Conservation (phyloP, 495 filamentous ascomycete genomes). For the Parmelia sp. region DNA sequence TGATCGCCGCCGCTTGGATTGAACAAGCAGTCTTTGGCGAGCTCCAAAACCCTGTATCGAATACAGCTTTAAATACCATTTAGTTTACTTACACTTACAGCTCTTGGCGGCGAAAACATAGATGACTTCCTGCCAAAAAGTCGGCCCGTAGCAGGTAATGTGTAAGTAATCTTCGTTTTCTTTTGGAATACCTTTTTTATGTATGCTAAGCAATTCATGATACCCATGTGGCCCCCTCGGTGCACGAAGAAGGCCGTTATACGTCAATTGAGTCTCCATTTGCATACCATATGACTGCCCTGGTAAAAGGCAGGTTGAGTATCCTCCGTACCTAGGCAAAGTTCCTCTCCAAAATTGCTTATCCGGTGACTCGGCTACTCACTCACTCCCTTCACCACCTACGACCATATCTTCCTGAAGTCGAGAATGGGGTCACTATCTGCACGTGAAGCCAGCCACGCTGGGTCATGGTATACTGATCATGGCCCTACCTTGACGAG, state of each 20-base stretch:
- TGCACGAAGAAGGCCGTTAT: no score
- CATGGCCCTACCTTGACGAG: constrained; percentile 49
- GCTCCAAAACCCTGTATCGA: background rate
- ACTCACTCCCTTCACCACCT: background rate
- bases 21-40: background rate
- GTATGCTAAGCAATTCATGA: background rate
- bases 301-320: background rate
- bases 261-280: no score
- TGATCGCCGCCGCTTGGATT: background rate
- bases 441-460: constrained; percentile 60
- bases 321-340: background rate
- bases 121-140: no score
- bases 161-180: background rate
- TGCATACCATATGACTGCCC: no score
- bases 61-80: background rate
- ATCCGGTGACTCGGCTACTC: background rate
- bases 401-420: no score
- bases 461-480: constrained; percentile 82
- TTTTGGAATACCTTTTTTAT: background rate
- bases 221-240: no score
- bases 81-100: no score
- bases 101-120: no score
- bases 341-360: background rate
- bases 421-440: constrained; percentile 38
- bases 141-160: no score